Evolutionary conservation across 208 protist species (phyloP).

Genomic region (Crithidia sp.): DNA sequence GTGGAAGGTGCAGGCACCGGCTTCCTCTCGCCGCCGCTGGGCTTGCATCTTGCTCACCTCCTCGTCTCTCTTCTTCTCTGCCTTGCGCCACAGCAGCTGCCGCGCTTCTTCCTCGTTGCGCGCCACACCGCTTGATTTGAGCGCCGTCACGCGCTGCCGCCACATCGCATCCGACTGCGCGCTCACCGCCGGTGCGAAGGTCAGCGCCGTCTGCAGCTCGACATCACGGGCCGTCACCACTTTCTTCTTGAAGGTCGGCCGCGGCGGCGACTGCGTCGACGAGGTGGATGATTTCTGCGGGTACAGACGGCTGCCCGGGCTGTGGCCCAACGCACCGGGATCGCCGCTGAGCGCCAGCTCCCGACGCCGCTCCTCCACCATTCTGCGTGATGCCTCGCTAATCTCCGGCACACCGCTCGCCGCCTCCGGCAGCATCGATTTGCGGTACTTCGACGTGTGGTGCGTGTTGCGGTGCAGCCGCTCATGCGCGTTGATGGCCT

Average conservation of each 20-base stretch:
- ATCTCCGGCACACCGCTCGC: conserved; percentile 33
- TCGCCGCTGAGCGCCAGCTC: conserved; percentile 22
- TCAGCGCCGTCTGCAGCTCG: conserved; percentile 43
- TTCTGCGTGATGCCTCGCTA: conserved; percentile 48
- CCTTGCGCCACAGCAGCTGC: conserved; percentile 64
- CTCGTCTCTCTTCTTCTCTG: conserved; percentile 52
- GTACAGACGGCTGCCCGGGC: conserved; percentile 34
- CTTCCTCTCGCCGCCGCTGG: conserved; percentile 36
- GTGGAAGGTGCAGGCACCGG: conserved; percentile 69
- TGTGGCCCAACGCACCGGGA: conserved; percentile 17
- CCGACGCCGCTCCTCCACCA: conserved; percentile 51
- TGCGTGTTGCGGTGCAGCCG: conserved; percentile 57
- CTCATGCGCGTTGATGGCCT: conserved; percentile 33
- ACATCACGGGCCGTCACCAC: conserved; percentile 42
- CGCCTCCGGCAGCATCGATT: conserved; percentile 5
- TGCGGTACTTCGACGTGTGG: conserved; percentile 34
- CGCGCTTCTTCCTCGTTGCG: conserved; percentile 49
- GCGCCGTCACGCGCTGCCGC: conserved; percentile 44
- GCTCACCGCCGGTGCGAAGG: conserved; percentile 59
- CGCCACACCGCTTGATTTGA: conserved; percentile 48
- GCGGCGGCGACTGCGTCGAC: background rate
- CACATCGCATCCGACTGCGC: conserved; percentile 55
- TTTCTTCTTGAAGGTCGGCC: conserved; percentile 33
- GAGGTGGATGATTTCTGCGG: background rate
- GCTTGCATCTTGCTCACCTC: conserved; percentile 33